A percentile compares a stretch with the other conserved stretches of the same genome.
phyloP scores from a whole-genome alignment of 495 filamentous ascomycete genomes.

The Lichenothelia convexa region DNA sequence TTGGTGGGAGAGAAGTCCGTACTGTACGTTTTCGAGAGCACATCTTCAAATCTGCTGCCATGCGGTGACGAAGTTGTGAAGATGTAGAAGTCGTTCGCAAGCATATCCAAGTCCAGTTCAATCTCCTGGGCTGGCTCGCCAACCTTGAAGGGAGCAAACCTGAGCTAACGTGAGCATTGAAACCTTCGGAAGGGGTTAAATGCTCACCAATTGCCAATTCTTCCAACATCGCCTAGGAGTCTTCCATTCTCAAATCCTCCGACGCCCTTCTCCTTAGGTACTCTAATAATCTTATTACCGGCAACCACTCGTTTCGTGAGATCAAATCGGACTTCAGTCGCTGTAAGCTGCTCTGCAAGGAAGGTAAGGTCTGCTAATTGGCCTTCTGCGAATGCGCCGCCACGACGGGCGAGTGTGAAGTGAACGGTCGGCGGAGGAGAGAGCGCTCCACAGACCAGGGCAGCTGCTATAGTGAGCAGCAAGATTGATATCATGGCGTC shows the following conservation, averaged over 20 bases:
- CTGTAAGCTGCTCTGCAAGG: constrained; percentile 7
- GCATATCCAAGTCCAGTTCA: constrained; percentile 21
- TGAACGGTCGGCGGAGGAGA: constrained; percentile 13
- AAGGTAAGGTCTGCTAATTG: constrained; percentile 10
- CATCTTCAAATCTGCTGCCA: constrained; percentile 17
- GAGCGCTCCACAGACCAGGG: too few relatives aligned
- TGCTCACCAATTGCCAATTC: constrained; percentile 14
- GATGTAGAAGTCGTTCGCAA: constrained; percentile 18
- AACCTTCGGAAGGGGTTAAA: neutral
- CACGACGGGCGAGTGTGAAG: constrained; percentile 15
- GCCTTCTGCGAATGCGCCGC: constrained; percentile 12
- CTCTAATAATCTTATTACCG: constrained; percentile 19
- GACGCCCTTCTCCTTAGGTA: constrained; percentile 9
- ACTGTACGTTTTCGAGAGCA: constrained; percentile 9
- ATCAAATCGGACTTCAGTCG: constrained; percentile 14
- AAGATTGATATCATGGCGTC: constrained; percentile 4
- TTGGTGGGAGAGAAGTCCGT: constrained; percentile 2
- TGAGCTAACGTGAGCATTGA: constrained; percentile 1
- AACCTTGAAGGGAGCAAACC: constrained; percentile 16
- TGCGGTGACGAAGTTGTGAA: constrained; percentile 15
- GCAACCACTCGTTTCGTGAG: constrained; percentile 16
- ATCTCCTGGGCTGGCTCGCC: constrained; percentile 16
- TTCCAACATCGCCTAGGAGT: constrained; percentile 13
- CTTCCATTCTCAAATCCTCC: constrained; percentile 8
- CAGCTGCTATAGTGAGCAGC: too few relatives aligned